Evolutionary conservation across 305 asterid genomes (phyloP), one percentile per base, ranked within the genome.

Genomic region (Solanum chacoense): DNA sequence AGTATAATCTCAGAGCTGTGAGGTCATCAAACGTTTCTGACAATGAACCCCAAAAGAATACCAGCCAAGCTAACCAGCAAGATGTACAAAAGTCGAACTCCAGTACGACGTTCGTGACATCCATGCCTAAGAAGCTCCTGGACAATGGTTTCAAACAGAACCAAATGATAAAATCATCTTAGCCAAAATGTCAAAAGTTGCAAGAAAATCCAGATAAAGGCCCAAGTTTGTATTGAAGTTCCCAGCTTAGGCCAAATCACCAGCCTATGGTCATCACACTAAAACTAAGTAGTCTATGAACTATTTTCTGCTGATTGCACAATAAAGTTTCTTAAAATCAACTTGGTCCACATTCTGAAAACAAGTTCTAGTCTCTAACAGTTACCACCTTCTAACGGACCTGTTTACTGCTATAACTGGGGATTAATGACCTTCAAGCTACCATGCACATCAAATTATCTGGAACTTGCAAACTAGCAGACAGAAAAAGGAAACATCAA

Each of bases 31-130:
- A 50, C 11, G 40, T 37, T 76, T 87, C 77, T 45, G 34, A 50
- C 26, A 50, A 87, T 8, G 75, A 32, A 76, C 18, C 89, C n/a
- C 65, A 76, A 74, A 45, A 87, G 75, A 77, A 76, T 87, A 38
- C 89, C 89, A 87, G 79, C 71, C 89, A 87, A 87, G 26, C 85
- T 75, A 31, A 87, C 12, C 24, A 87, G 65, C 37, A 87, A 32
- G 73, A 50, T 32, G 84, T 87, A 76, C 28, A 55, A 29, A 31
- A 14, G 32, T 37, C 38, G 77, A 87, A 76, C 85, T 75, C 36
- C 73, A 10, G 76, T 67, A 50, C 76, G 77, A 63, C 29, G 20
- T n/a, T 87, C 36, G 36, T 78, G 84, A 87, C 85, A 36, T 76
- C 77, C 72, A 74, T 67, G 76, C 65, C 75, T 74, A 72, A 87